A percentile compares a stretch with the other conserved stretches of the same genome.
Evolutionary conservation across 1,284 basidiomycete genomes (phyloP).

Genomic region (Athelia sp.): DNA sequence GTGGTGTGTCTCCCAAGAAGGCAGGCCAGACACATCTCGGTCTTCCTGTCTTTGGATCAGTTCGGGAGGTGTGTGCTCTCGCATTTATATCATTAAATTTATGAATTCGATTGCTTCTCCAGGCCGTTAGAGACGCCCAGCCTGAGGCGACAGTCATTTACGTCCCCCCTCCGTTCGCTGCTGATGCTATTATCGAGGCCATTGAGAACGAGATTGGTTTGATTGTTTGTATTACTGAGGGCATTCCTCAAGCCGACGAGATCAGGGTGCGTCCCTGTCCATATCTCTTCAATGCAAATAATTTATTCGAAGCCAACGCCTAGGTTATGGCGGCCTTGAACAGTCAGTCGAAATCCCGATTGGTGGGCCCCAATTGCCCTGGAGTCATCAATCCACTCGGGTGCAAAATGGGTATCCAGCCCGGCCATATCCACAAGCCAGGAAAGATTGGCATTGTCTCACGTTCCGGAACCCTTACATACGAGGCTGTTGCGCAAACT

Average conservation of each 20-base stretch:
- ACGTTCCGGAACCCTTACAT: conserved; percentile 91
- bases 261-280: conserved; percentile 57
- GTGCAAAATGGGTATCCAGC: conserved; percentile 99
- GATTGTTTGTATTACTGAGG: conserved; percentile 97
- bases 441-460: conserved; percentile 98
- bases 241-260: conserved; percentile 95
- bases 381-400: conserved; percentile 96
- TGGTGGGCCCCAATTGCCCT: conserved; percentile 97
- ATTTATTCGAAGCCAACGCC: conserved; percentile 1
- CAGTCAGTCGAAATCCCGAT: conserved; percentile 90
- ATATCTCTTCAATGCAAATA: not conserved
- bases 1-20: conserved; percentile 97
- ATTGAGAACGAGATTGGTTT: conserved; percentile 96
- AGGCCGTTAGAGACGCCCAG: conserved; percentile 80
- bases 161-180: conserved; percentile 89
- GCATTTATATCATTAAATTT: not conserved
- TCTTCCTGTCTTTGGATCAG: conserved; percentile 91
- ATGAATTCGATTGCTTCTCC: conserved; percentile 4
- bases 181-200: conserved; percentile 94
- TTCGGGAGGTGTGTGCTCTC: conserved; percentile 68
- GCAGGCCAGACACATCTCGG: conserved; percentile 95
- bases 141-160: conserved; percentile 95
- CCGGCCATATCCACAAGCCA: conserved; percentile 94
- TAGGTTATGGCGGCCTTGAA: conserved; percentile 92
- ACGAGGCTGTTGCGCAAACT: conserved; percentile 92